phyloP scores from a whole-genome alignment of 495 filamentous ascomycete genomes.

The Amphirosellinia nigrospora region DNA sequence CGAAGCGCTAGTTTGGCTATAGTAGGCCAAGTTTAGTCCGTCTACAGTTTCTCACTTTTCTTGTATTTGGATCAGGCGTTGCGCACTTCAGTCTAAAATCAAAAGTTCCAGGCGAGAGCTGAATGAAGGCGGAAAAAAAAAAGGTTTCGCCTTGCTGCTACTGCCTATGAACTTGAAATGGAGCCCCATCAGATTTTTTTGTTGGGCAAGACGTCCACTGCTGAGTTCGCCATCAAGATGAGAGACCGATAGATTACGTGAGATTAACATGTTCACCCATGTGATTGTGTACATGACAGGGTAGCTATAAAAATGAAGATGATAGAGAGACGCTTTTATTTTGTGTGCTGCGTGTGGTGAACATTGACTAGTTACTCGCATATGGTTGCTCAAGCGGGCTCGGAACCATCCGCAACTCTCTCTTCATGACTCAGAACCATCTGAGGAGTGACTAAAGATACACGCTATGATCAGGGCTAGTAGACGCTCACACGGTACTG shows the following conservation, averaged over 20 bases:
- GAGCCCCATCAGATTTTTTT: neutral
- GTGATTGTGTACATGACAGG: neutral
- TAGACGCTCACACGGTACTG: neutral
- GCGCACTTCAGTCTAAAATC: neutral
- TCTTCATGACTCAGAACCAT: neutral
- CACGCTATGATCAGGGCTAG: too few species aligned
- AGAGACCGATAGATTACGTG: neutral
- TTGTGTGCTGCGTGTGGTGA: neutral
- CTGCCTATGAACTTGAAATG: neutral
- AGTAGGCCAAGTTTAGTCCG: neutral
- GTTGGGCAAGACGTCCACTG: neutral
- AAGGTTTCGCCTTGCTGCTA: neutral
- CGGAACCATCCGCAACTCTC: slow-evolving; percentile 15
- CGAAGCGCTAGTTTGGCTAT: neutral
- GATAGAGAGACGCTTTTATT: neutral
- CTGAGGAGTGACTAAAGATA: neutral
- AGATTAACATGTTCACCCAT: neutral
- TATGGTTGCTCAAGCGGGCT: neutral
- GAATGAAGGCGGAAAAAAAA: neutral
- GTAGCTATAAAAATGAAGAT: neutral
- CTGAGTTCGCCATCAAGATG: neutral
- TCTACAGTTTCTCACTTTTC: neutral
- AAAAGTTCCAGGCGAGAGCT: neutral
- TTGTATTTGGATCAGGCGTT: neutral
- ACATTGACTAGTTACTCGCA: neutral